Conservation (phyloP, 495 filamentous ascomycete genomes). For the Penicillium antarcticum region DNA sequence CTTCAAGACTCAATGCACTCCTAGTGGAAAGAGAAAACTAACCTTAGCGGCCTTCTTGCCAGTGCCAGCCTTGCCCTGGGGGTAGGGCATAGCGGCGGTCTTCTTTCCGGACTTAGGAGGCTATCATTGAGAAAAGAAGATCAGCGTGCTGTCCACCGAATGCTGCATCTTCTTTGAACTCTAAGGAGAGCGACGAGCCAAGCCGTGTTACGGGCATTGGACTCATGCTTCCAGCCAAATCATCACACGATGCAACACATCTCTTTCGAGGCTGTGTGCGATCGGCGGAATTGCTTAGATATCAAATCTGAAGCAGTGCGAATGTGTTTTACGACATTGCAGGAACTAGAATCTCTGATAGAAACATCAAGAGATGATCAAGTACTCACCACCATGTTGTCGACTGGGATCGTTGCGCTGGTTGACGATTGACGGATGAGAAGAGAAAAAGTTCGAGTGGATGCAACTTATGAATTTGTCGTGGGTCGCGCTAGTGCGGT, state of each 20-base stretch:
- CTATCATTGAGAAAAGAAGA: conserved; percentile 99
- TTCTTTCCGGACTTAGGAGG: conserved; percentile 96
- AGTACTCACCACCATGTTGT: conserved; percentile 53
- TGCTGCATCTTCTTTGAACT: conserved; percentile 81
- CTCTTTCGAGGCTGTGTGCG: conserved; percentile 32
- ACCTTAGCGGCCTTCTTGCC: conserved; percentile 97
- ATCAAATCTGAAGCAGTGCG: conserved; percentile 31
- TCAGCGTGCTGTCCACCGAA: conserved; percentile 81
- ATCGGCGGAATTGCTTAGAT: conserved; percentile 43
- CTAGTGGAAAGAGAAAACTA: conserved; percentile 35
- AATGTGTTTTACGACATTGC: conserved; percentile 36
- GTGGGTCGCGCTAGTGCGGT: conserved; percentile 38
- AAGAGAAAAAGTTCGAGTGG: conserved; percentile 21
- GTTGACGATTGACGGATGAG: conserved; percentile 40
- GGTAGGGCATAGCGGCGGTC: conserved; percentile 92
- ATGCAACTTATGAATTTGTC: conserved; percentile 27
- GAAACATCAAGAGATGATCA: conserved; percentile 26
- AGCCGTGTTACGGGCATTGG: conserved; percentile 56
- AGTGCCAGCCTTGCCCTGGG: conserved; percentile 81
- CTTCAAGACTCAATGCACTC: conserved; percentile 9
- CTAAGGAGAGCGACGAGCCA: conserved; percentile 70
- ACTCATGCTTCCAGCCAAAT: conserved; percentile 77
- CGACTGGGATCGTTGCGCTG: conserved; percentile 45
- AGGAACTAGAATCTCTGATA: conserved; percentile 25
- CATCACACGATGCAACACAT: conserved; percentile 57